Conservation (phyloP, 257 asterid species). For the Solanum chiquidenum region DNA sequence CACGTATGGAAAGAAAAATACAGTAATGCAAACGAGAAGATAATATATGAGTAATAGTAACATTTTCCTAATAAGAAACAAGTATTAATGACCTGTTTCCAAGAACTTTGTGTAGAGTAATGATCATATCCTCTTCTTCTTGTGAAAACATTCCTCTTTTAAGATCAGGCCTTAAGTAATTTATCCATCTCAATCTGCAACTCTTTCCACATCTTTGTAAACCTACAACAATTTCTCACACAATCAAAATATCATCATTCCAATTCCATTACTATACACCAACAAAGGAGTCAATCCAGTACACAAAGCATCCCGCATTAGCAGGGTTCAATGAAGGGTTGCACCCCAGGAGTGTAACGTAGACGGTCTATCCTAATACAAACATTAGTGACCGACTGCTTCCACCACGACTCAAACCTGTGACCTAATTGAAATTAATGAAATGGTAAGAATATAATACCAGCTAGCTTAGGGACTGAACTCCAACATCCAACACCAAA, state of each 20-base stretch:
- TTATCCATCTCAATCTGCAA: constrained; percentile 82
- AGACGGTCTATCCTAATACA: neutral
- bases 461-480: constrained; percentile 82
- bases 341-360: neutral
- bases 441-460: constrained; percentile 21
- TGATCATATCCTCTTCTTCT: constrained; percentile 65
- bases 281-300: neutral
- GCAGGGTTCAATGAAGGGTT: neutral
- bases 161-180: constrained; percentile 78
- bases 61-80: neutral
- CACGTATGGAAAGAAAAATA: neutral
- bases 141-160: constrained; percentile 80
- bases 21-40: neutral
- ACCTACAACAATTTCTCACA: constrained; percentile 24
- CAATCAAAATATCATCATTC: no score
- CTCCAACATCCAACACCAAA: constrained; percentile 96
- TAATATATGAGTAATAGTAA: neutral
- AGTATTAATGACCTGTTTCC: constrained; percentile 55
- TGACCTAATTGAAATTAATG: neutral
- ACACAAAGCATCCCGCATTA: neutral
- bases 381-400: neutral
- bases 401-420: neutral
- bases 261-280: neutral
- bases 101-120: constrained; percentile 50
- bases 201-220: constrained; percentile 84